Base-by-base conservation (phyloP, 805 yeast species). In the Nakazawaea siamensis region DNA sequence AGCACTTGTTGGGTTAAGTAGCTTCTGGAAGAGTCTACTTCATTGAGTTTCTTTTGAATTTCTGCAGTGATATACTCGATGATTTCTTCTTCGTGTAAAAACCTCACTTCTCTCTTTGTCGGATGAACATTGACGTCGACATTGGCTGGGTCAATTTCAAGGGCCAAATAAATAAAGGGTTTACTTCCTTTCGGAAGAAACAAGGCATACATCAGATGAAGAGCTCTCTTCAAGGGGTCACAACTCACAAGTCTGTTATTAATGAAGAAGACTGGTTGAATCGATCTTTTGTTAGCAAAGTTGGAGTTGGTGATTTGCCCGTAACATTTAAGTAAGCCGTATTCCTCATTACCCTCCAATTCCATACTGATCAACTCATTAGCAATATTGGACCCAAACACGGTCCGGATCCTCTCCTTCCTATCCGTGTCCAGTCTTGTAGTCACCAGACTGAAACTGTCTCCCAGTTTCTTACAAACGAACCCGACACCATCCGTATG, bases 61-160 rank as follows among this genome's bases (percentile, higher is more conserved):
- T 54, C 46, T 0, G 55, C 52, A 21, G 79, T 64, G 2, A 88
- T 64, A 24, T 50, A 46, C 26, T 78, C 86, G 9, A 84, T 70
- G 15, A 92, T 86, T 50, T 88, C 97, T 29, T 81, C 92, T 47
- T 92, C 97, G 52, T 76, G 57, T 24, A 92, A 58, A 51, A 92
- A 87, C 28, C 94, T 55, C 2, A 92, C 97, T 48, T 90, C 97
- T 39, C 90, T 68, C 47, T 92, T 92, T 0, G 97, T 90, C 0
- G 98, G 98, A 51, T 92, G 98, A 11, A 92, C 79, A 51, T 92
- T 92, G 12, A 92, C 97, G 53, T 92, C 98, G 6, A 92, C 66
- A 41, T 79, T 77, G 23, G 57, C 58, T 1, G 96, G 83, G 16
- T 66, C 61, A 2, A 92, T 73, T 14, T 61, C 60, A n/a, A 92